Conservation (phyloP, 805 yeast species). For the Starmerella apicola region DNA sequence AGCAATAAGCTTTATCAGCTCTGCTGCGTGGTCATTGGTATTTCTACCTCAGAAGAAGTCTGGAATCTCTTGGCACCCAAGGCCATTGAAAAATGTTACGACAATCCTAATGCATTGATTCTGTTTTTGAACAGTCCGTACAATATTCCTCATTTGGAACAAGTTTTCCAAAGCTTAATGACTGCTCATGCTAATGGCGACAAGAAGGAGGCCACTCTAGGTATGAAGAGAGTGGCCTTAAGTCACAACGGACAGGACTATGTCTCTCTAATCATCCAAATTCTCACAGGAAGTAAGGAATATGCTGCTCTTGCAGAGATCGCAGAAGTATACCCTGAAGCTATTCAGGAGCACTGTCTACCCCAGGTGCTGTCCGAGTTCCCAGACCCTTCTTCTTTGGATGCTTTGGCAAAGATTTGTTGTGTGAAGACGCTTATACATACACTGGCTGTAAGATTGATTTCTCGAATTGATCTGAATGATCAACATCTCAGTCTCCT, state of each 20-base stretch:
- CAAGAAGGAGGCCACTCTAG: conserved; percentile 53
- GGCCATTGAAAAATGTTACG: conserved; percentile 25
- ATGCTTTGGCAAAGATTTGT: conserved; percentile 26
- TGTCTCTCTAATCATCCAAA: conserved; percentile 16
- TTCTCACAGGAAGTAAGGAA: conserved; percentile 32
- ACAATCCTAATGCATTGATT: conserved; percentile 1
- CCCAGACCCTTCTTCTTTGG: conserved; percentile 33
- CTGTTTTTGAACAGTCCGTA: conserved; percentile 4
- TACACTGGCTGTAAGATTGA: conserved; percentile 30
- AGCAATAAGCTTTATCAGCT: conserved; percentile 38
- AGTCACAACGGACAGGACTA: conserved; percentile 19
- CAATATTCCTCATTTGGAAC: conserved; percentile 47
- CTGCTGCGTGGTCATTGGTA: conserved; percentile 7
- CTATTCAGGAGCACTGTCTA: conserved; percentile 40
- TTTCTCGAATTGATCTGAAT: conserved; percentile 23
- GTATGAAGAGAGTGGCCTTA: conserved; percentile 42
- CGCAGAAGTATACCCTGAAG: conserved; percentile 29
- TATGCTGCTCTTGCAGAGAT: conserved; percentile 42
- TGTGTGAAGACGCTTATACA: conserved; percentile 29
- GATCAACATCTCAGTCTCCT: conserved; percentile 17
- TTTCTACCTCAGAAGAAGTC: conserved; percentile 4
- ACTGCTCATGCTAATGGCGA: conserved; percentile 57
- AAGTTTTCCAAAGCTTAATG: conserved; percentile 50
- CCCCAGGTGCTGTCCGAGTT: conserved; percentile 41
- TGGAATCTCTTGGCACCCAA: conserved; percentile 34